phyloP scores from a whole-genome alignment of 1,139 yeast species.

The Eremothecium sinecaudum region DNA sequence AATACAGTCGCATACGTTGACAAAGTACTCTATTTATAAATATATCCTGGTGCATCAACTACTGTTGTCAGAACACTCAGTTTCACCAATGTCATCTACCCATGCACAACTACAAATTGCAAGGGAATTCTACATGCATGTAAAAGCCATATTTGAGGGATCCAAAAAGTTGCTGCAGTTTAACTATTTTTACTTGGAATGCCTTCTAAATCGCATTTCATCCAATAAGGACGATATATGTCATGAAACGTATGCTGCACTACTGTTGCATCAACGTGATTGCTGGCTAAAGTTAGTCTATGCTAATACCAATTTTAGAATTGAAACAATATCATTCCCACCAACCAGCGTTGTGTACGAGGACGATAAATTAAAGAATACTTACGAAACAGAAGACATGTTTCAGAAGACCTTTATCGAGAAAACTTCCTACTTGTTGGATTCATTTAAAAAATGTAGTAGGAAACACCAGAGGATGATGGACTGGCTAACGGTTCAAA shows the following conservation, averaged over 20 bases:
- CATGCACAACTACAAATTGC: slow-evolving; percentile 12
- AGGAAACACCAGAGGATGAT: slow-evolving; percentile 45
- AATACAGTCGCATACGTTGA: slow-evolving; percentile 14
- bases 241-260: slow-evolving; percentile 19
- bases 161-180: slow-evolving; percentile 18
- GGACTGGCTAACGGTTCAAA: slow-evolving; percentile 69
- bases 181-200: slow-evolving; percentile 11
- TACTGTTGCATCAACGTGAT: slow-evolving; percentile 22
- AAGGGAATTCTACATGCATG: slow-evolving; percentile 14
- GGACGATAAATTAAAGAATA: slow-evolving; percentile 18
- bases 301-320: slow-evolving; percentile 12
- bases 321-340: slow-evolving; percentile 14
- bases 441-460: slow-evolving; percentile 14
- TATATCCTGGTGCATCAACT: slow-evolving; percentile 20
- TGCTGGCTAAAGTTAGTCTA: slow-evolving; percentile 27
- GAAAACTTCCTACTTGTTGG: slow-evolving; percentile 20
- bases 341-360: slow-evolving; percentile 5
- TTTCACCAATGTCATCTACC: slow-evolving; percentile 7
- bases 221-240: neutral
- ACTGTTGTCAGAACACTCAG: slow-evolving; percentile 14
- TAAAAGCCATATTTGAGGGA: slow-evolving; percentile 11
- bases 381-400: slow-evolving; percentile 24
- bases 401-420: slow-evolving; percentile 28
- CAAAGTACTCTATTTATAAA: slow-evolving; percentile 16
- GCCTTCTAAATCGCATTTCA: neutral